These are phyloP conservation scores for Porodaedalea pini DNA, from an alignment of 1,284 basidiomycete genomes.

Conservation along the genomic window DNA sequence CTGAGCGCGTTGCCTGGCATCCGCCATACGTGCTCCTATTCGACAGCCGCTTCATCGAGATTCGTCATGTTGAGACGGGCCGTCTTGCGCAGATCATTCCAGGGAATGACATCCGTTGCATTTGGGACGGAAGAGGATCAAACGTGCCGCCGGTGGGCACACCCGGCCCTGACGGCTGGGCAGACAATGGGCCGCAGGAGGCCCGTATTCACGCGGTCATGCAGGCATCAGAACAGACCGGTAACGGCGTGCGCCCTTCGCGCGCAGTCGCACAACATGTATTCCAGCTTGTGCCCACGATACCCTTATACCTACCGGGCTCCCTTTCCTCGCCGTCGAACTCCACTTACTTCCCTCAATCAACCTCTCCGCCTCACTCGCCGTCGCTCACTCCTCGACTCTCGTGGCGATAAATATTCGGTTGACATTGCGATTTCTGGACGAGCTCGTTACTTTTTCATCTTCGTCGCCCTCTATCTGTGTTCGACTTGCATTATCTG, in stretches of 20 bases:
- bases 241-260: constrained; percentile 30
- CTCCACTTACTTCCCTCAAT: constrained; percentile 57
- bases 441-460: not conserved
- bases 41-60: constrained; percentile 89
- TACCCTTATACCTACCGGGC: constrained; percentile 62
- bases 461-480: not conserved
- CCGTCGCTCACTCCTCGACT: constrained; percentile 40
- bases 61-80: constrained; percentile 83
- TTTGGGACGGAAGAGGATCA: constrained; percentile 80
- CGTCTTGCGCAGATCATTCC: constrained; percentile 87
- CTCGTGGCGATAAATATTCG: constrained; percentile 29
- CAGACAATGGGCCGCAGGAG: constrained; percentile 55
- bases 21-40: constrained; percentile 89
- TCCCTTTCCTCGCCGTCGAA: constrained; percentile 62
- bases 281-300: constrained; percentile 78
- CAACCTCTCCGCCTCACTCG: constrained; percentile 53
- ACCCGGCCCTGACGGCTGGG: constrained; percentile 41
- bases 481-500: not conserved
- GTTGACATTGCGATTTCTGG: not conserved
- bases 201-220: constrained; percentile 73
- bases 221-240: constrained; percentile 49
- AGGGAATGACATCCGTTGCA: constrained; percentile 76
- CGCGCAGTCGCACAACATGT: constrained; percentile 65
- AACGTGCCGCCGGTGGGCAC: constrained; percentile 36
- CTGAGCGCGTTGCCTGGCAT: constrained; percentile 84